Evolutionary conservation across 768 basidiomycete species (phyloP), one percentile per base, ranked within the genome.

Genomic region (Clathrus columnatus): DNA sequence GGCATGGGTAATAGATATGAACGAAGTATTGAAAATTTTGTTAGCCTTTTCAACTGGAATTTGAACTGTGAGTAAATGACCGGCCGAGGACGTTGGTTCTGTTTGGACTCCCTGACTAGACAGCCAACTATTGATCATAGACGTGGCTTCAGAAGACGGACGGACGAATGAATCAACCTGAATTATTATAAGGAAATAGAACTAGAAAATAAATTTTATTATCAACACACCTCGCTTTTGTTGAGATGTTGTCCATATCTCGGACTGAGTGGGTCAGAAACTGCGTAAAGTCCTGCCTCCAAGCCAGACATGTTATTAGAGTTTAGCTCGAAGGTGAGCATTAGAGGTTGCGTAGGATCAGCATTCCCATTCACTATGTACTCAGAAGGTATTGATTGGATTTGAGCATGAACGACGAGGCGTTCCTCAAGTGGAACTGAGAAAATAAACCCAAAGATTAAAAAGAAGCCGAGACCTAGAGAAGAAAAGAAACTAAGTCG

Each of bases 201-300:
- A 47, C 28, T 11, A 29, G 21, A 14, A 10, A 50, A 56, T 23
- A 46, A 20, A 7, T n/a, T n/a, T 6, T 24, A 7, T 47, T 11
- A 11, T 11, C 2, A n/a, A 47, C 45, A 7, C 57, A 75, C 73
- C 66, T 74, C 66, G 7, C 69, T 72, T 59, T 66, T 64, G 54
- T 59, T 67, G 41, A 75, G 56, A 51, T 70, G 69, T 59, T 73
- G 65, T 14, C 73, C 69, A 58, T 70, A 74, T 7, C 59, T 48
- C 7, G 65, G 57, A 59, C 65, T 73, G 27, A 61, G 59, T 3
- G 74, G 72, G 2, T 68, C 69, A 57, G 69, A 71, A 59, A 73
- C 70, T 32, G 64, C 70, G 57, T 64, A 61, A 20, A 73, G 66
- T 7, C 61, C 65, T 50, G 68, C 62, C 58, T 73, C 67, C 7